These are phyloP conservation scores for Leccinum uliginosum DNA, from an alignment of 768 basidiomycete species.

Conservation along the genomic window DNA sequence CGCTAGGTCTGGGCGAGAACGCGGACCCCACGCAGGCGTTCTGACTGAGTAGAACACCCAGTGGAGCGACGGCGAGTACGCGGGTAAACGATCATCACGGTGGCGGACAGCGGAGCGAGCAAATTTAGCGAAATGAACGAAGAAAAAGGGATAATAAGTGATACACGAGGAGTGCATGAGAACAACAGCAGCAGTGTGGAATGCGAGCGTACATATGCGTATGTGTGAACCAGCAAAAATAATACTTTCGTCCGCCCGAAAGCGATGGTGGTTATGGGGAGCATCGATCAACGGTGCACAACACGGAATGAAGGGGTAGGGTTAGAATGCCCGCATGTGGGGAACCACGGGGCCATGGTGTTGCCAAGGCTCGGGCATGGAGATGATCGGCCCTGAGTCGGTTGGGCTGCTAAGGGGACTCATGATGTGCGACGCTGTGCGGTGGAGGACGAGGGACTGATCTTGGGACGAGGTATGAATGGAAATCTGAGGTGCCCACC, in stretches of 20 bases:
- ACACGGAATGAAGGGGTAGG: background rate
- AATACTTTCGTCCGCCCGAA: background rate
- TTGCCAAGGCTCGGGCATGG: constrained; percentile 28
- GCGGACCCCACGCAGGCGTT: background rate
- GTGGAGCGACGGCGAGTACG: background rate
- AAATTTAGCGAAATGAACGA: background rate
- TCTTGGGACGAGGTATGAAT: constrained; percentile 1
- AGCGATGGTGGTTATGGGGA: background rate
- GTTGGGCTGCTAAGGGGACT: constrained; percentile 13
- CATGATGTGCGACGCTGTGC: background rate
- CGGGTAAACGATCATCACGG: background rate
- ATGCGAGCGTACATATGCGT: constrained; percentile 6
- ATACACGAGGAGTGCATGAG: constrained; percentile 8
- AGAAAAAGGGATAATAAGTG: background rate
- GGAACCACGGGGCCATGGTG: background rate
- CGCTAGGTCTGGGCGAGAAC: background rate
- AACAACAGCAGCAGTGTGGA: constrained; percentile 1
- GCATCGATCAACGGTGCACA: constrained; percentile 15
- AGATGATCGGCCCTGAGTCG: background rate
- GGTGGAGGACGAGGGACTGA: background rate
- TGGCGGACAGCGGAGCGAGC: background rate
- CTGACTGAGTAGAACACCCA: constrained; percentile 1
- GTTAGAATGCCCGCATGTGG: constrained; percentile 11
- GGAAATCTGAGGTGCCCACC: background rate
- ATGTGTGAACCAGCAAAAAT: background rate